A percentile compares a stretch with the other conserved stretches of the same genome.
Conservation (phyloP, 352 stramenopile genomes). For the Globisporangium alternatum region DNA sequence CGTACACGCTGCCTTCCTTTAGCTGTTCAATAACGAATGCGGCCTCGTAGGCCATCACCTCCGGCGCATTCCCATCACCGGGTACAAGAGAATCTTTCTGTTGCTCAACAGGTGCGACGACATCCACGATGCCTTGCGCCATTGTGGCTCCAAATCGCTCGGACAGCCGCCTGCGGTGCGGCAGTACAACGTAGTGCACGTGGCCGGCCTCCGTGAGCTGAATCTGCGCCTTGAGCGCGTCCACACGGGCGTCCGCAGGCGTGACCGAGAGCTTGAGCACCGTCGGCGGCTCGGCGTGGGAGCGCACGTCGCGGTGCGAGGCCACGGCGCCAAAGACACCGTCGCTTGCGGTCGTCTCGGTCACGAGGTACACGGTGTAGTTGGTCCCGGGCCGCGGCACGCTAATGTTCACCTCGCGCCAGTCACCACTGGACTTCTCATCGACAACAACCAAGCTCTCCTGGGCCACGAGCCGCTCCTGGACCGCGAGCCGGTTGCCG, state of each 20-base stretch:
- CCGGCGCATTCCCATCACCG: too few relatives aligned
- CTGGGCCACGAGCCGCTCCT: constrained; percentile 50
- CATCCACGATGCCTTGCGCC: constrained; percentile 19
- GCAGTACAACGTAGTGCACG: constrained; percentile 59
- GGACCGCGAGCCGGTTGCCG: constrained; percentile 61
- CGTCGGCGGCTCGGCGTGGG: constrained; percentile 40
- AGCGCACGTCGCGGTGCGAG: constrained; percentile 46
- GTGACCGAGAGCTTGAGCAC: constrained; percentile 36
- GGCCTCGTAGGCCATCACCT: background rate
- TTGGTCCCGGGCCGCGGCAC: constrained; percentile 50
- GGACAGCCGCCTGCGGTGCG: constrained; percentile 29
- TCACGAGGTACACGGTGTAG: constrained; percentile 75
- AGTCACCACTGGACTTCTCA: constrained; percentile 36
- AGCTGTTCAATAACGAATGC: constrained; percentile 51
- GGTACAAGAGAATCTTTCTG: background rate
- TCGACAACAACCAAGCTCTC: constrained; percentile 34
- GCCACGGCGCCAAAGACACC: constrained; percentile 75
- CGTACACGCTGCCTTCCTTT: constrained; percentile 54
- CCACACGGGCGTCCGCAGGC: constrained; percentile 59
- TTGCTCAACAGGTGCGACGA: background rate
- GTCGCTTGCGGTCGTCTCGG: constrained; percentile 61
- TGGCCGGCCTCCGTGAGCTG: constrained; percentile 48
- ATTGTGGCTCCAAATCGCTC: constrained; percentile 13
- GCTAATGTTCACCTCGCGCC: constrained; percentile 48
- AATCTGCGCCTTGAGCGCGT: constrained; percentile 55